Evolutionary conservation across 768 basidiomycete species (phyloP), one percentile per base, ranked within the genome.

Genomic region (Bullera alba): DNA sequence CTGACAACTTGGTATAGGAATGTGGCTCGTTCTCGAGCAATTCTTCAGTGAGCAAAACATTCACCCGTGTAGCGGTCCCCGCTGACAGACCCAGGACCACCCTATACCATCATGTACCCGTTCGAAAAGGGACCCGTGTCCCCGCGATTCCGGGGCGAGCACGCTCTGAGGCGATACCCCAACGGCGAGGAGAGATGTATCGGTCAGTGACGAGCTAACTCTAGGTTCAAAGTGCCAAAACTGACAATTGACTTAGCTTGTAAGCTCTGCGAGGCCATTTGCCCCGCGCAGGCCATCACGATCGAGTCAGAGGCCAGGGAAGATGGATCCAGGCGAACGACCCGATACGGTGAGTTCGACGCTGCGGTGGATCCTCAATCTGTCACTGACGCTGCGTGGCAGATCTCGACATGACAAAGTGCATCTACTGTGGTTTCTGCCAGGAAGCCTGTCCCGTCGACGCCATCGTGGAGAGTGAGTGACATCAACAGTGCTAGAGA

Each of bases 381-480:
- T 37, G 28, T 36, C 17, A 37, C 38, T 42, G 6, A 26, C 19
- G 10, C 5, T 3, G 2, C n/a, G n/a, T n/a, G n/a, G n/a, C 25
- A 92, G 89, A 97, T 75, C 91, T 97, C 65, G 95, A 99, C 73
- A 99, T 99, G 95, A 99, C 95, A 53, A 97, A 78, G 79, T 97
- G 95, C 76, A 99, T 99, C 67, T 99, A 99, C 78, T 99, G 95
- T 75, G 95, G 95, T 47, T 97, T 96, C 79, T 97, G 95, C 74
- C 93, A 97, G 75, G 95, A 97, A 76, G 95, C 95, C 26, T 99
- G 95, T 73, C 95, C 95, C 2, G 95, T 97, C 50, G 95, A 97
- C 75, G 95, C 95, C 53, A 97, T 99, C 63, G 95, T 99, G 48
- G 95, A 97, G 78, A 93, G 92, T 93, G 70, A 58, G 88, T 77